Evolutionary conservation across 2,329 filamentous ascomycete genomes (phyloP).

Genomic region (Niveomyces coronatus): DNA sequence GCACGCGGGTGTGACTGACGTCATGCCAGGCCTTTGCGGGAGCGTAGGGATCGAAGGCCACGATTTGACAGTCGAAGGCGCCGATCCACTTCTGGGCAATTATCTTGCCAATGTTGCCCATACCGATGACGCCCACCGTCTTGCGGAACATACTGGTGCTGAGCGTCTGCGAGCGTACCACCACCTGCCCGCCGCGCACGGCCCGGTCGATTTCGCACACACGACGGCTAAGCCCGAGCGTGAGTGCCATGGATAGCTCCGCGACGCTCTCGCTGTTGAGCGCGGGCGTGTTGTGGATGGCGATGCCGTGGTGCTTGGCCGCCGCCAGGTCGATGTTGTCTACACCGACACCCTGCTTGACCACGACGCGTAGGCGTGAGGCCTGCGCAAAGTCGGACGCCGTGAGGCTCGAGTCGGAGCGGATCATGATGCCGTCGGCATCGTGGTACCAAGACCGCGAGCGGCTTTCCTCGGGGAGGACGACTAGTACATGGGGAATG

Average conservation of each 20-base stretch:
- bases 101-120: constrained; percentile 23
- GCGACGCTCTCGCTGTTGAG: constrained; percentile 30
- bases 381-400: constrained; percentile 25
- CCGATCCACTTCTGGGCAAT: constrained; percentile 23
- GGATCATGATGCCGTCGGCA: constrained; percentile 26
- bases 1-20: constrained; percentile 17
- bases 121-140: constrained; percentile 24
- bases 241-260: constrained; percentile 24
- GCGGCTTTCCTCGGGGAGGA: constrained; percentile 23
- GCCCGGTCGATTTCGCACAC: constrained; percentile 19
- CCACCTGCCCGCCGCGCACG: constrained; percentile 15
- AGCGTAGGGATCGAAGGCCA: constrained; percentile 23
- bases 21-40: constrained; percentile 18
- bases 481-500: constrained; percentile 23
- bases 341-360: constrained; percentile 34
- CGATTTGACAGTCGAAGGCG: constrained; percentile 18
- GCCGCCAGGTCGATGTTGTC: constrained; percentile 31
- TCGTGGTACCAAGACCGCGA: constrained; percentile 25
- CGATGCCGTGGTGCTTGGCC: constrained; percentile 24
- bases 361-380: constrained; percentile 27
- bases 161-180: constrained; percentile 26
- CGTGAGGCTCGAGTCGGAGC: constrained; percentile 22
- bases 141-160: constrained; percentile 22
- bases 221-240: constrained; percentile 21
- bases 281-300: constrained; percentile 33